These are phyloP conservation scores for Kregervanrija delftensis DNA, from an alignment of 805 yeast species.

Conservation along the genomic window DNA sequence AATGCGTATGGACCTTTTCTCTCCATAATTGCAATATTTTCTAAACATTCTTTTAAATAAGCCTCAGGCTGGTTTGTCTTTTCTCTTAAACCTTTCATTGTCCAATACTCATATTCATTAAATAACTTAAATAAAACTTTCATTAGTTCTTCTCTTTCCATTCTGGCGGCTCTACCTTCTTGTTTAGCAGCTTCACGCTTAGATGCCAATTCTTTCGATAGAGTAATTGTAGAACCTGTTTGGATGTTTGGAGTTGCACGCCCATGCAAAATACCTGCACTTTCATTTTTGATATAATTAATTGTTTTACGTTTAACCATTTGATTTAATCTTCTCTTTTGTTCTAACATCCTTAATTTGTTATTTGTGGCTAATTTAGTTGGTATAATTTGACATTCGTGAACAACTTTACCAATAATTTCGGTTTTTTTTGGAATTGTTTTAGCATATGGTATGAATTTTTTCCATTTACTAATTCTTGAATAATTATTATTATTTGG, in stretches of 20 bases:
- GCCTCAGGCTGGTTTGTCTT: slow-evolving; percentile 94
- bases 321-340: slow-evolving; percentile 22
- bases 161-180: slow-evolving; percentile 87
- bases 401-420: slow-evolving; percentile 78
- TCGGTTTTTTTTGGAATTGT: slow-evolving; percentile 87
- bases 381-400: slow-evolving; percentile 88
- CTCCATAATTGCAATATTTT: slow-evolving; percentile 79
- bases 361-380: slow-evolving; percentile 68
- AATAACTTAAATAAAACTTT: slow-evolving; percentile 83
- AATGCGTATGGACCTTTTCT: slow-evolving; percentile 95
- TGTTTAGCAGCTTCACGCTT: slow-evolving; percentile 47
- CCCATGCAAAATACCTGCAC: slow-evolving; percentile 84
- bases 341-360: slow-evolving; percentile 45
- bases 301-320: slow-evolving; percentile 39
- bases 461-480: slow-evolving; percentile 12
- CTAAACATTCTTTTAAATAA: slow-evolving; percentile 84
- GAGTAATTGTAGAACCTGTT: slow-evolving; percentile 58
- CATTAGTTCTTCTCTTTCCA: slow-evolving; percentile 87
- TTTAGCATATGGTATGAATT: slow-evolving; percentile 73
- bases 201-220: slow-evolving; percentile 49
- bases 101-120: slow-evolving; percentile 96
- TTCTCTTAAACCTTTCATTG: slow-evolving; percentile 87
- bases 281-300: slow-evolving; percentile 50
- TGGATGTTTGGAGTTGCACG: slow-evolving; percentile 80
- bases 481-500: slow-evolving; percentile 1